Conservation (phyloP, 2,329 filamentous ascomycete genomes). For the Aspergillus fumigatus region DNA sequence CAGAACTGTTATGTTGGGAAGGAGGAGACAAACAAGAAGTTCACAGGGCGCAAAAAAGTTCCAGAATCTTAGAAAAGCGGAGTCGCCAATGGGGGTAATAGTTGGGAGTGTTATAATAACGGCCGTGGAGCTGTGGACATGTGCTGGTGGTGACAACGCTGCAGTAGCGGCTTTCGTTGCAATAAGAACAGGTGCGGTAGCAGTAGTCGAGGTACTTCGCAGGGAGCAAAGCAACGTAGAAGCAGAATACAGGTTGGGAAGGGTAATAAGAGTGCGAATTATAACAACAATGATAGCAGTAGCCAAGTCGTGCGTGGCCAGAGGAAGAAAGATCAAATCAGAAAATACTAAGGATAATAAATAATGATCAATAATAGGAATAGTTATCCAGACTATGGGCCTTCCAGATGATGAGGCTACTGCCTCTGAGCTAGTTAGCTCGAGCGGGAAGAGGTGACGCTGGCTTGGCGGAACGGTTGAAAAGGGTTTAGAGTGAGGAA, state of each 20-base stretch:
- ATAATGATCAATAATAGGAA: not conserved
- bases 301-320: not conserved
- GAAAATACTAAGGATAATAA: not conserved
- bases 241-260: not conserved
- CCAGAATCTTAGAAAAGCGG: not conserved
- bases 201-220: not conserved
- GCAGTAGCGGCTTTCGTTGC: not conserved
- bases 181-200: not conserved
- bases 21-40: not conserved
- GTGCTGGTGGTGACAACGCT: not conserved
- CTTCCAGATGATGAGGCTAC: not conserved
- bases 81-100: not conserved
- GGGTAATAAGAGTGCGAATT: not conserved
- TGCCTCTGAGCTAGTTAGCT: not conserved
- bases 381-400: not conserved
- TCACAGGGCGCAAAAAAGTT: not conserved
- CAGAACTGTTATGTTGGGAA: not conserved
- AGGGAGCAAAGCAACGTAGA: not conserved
- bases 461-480: not conserved
- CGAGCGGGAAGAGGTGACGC: not conserved
- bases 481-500: not conserved
- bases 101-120: not conserved
- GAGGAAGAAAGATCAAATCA: not conserved
- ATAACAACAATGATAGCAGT: not conserved
- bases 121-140: not conserved